Conservation (phyloP, 2,329 filamentous ascomycete genomes). For the Talaromyces albobiverticillius region DNA sequence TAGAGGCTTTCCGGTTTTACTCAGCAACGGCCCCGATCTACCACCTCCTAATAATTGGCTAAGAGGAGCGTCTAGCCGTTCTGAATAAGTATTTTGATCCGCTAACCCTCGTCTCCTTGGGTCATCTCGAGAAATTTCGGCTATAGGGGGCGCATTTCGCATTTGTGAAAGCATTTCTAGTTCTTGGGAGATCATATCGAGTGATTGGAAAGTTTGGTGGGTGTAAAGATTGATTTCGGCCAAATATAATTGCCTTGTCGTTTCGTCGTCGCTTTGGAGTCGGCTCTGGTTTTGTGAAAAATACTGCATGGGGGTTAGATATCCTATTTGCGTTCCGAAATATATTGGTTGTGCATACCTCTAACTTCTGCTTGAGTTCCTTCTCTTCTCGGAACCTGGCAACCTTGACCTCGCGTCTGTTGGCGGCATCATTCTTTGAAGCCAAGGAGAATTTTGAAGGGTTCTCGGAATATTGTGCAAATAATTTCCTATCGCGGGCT, state of each 20-base stretch:
- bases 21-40: slow-evolving; percentile 69
- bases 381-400: slow-evolving; percentile 81
- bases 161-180: slow-evolving; percentile 75
- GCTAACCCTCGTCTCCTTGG: slow-evolving; percentile 46
- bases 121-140: slow-evolving; percentile 32
- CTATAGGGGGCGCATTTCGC: slow-evolving; percentile 48
- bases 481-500: slow-evolving; percentile 62
- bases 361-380: slow-evolving; percentile 76
- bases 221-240: slow-evolving; percentile 70
- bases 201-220: slow-evolving; percentile 77
- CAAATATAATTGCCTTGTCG: slow-evolving; percentile 74
- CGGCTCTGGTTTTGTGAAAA: slow-evolving; percentile 58
- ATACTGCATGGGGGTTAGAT: slow-evolving; percentile 44
- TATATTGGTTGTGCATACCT: slow-evolving; percentile 47
- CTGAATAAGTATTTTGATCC: slow-evolving; percentile 60
- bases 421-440: slow-evolving; percentile 62
- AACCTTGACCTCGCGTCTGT: slow-evolving; percentile 79
- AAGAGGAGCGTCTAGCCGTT: slow-evolving; percentile 68
- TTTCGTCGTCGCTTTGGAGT: slow-evolving; percentile 75
- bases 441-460: slow-evolving; percentile 71
- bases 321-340: slow-evolving; percentile 17
- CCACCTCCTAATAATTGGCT: slow-evolving; percentile 47
- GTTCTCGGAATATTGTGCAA: slow-evolving; percentile 70
- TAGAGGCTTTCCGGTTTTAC: slow-evolving; percentile 75
- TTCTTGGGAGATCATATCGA: slow-evolving; percentile 87